These are phyloP conservation scores for Lactarius deliciosus DNA, from an alignment of 768 basidiomycete genomes.

Conservation along the genomic window DNA sequence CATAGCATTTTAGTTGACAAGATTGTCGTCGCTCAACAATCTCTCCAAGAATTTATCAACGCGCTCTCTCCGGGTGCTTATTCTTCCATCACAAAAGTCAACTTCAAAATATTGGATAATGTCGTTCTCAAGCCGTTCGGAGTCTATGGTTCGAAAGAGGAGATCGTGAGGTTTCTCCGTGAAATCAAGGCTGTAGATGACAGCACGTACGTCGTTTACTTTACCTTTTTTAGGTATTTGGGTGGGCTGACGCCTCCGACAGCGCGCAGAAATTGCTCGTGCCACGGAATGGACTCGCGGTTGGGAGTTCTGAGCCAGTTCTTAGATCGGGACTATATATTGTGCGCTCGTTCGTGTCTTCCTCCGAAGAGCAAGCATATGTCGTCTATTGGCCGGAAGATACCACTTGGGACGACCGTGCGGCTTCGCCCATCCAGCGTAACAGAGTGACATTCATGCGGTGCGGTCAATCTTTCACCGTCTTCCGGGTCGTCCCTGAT, in stretches of 20 bases:
- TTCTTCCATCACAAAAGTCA: conserved; percentile 50
- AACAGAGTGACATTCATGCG: conserved; percentile 64
- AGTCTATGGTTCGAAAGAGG: conserved; percentile 51
- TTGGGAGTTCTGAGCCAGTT: conserved; percentile 24
- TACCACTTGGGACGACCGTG: conserved; percentile 55
- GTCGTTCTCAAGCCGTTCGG: conserved; percentile 50
- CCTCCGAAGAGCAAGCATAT: conserved; percentile 38
- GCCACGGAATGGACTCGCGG: conserved; percentile 13
- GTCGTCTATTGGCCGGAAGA: conserved; percentile 63
- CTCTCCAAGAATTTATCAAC: conserved; percentile 49
- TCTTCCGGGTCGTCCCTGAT: background rate
- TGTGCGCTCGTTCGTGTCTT: conserved; percentile 29
- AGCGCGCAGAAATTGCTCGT: conserved; percentile 30
- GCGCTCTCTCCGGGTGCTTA: conserved; percentile 50
- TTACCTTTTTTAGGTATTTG: no score
- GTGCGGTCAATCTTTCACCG: conserved; percentile 33
- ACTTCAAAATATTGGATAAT: conserved; percentile 52
- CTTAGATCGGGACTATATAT: conserved; percentile 56
- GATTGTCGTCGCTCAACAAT: conserved; percentile 55
- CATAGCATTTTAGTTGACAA: conserved; percentile 48
- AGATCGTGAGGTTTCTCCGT: conserved; percentile 38
- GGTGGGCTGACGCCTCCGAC: background rate
- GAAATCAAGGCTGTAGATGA: conserved; percentile 40
- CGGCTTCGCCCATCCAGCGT: conserved; percentile 43
- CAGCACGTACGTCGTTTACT: conserved; percentile 38